Percentiles rank a stretch among this genome's conserved stretches.
Evolutionary conservation across 1,284 basidiomycete genomes (phyloP).

Genomic region (Trichosporon coremiiforme): DNA sequence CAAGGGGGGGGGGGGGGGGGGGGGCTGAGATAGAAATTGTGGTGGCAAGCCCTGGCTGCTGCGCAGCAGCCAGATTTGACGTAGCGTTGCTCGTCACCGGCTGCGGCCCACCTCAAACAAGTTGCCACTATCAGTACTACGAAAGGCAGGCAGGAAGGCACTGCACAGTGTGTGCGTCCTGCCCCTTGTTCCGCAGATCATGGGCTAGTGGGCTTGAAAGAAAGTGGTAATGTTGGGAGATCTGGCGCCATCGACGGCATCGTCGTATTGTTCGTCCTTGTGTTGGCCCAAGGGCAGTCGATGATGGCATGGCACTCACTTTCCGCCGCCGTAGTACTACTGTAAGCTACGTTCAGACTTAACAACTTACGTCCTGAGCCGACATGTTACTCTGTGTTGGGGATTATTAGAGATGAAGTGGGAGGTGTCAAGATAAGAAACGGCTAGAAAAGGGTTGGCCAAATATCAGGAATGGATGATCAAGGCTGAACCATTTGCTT

Average conservation of each 20-base stretch:
- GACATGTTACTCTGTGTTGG: constrained; percentile 35
- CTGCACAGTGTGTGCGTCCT: no score
- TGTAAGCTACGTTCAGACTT: constrained; percentile 1
- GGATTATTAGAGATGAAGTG: background rate
- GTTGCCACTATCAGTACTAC: background rate
- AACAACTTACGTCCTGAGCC: constrained; percentile 47
- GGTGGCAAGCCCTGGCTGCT: background rate
- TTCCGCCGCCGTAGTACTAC: constrained; percentile 26
- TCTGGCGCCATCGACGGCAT: background rate
- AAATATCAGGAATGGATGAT: constrained; percentile 1
- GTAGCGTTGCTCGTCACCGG: background rate
- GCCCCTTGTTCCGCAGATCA: background rate
- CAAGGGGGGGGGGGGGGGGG: no score
- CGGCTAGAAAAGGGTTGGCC: background rate
- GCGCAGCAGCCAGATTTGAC: constrained; percentile 14
- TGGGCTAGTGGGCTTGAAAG: background rate
- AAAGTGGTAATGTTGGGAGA: background rate
- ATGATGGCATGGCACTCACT: constrained; percentile 12
- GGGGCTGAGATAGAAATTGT: background rate
- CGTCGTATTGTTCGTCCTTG: background rate
- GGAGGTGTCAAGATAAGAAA: background rate
- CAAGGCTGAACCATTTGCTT: background rate
- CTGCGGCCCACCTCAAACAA: background rate
- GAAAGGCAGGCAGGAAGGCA: background rate
- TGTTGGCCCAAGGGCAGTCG: background rate